Base-by-base conservation (phyloP, 495 filamentous ascomycete species). In the Zalerion maritima region DNA sequence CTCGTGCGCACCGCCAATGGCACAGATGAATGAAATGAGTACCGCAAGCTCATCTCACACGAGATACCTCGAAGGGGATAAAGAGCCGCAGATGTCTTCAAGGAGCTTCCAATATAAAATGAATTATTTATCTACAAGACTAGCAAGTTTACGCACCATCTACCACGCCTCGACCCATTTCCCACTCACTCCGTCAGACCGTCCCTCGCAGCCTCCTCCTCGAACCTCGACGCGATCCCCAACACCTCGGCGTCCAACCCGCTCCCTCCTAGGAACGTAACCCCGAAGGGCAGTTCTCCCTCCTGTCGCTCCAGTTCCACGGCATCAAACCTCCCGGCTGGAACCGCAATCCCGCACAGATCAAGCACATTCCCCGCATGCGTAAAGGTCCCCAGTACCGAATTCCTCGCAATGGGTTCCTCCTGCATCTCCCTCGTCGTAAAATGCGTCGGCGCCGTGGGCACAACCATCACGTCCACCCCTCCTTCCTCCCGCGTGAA, bases 321-420 rank as follows among this genome's bases (percentile, higher is more conserved):
- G 38, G 42, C 47, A 6, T 31, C 21, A 37, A 64, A 63, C 21
- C 42, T 57, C 0, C 66, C 64, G 1, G 71, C 70, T 18, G 69
- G 68, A 14, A 78, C 58, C 20, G 66, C 64, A 13, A 71, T 49
- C 4, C 58, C 74, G 44, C 69, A 76, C 31, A 77, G 44, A 51
- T 79, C 74, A 7, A 78, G 47, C 26, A 78, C 71, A 37, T 79
- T 78, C 3, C 58, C 74, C 28, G 58, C 71, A 45, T 79, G 72
- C 5, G 72, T 71, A 34, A 75, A 78, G 11, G 55, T 63, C 4
- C 74, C 73, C 7, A 76, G 38, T 12, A 56, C 45, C 2, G 60
- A 61, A 37, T 79, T 79, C 31, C 59, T 49, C 12, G 12, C 34
- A 21, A 79, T 45, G 1, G 73, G 73, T 31, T 75, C 65, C 6